Evolutionary conservation across 805 yeast species (phyloP), one percentile per base, ranked within the genome.

Genomic region (Cyberlindnera meyerae): DNA sequence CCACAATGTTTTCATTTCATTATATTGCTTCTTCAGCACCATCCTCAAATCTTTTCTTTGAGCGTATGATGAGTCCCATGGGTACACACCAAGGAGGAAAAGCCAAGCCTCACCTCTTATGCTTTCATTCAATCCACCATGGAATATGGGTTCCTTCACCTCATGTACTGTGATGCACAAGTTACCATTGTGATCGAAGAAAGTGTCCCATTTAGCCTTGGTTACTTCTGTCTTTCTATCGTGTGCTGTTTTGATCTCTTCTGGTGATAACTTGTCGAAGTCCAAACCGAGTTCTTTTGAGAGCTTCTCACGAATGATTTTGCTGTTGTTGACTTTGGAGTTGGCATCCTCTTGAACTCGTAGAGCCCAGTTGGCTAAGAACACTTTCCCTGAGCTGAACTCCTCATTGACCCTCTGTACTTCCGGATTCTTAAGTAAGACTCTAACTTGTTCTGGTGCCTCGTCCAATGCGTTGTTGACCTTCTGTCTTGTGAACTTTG

Each of bases 351-450:
- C 89, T 49, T 90, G 93, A 8, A 93, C 93, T 20, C 86, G 86
- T 49, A 86, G 72, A 0, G 97, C 97, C 97, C 97, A 93, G 63
- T 88, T 89, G 5, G 97, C 97, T 41, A 90, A 66, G 57, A 87
- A 90, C 4, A 88, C 82, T 36, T 89, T 73, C 0, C 97, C 97
- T 34, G 90, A 79, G 54, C 89, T 97, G 55, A 89, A 93, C 44
- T 90, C 97, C 45, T 86, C 84, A 40, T 93, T 85, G 18, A 90
- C 75, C 38, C 71, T 75, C 49, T 71, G 73, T 11, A 90, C 95
- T 50, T 86, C 95, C 0, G 96, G 93, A 45, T 80, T 79, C 38
- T 67, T 71, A 29, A 90, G 65, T 43, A 83, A 48, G 73, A 74
- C 17, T 71, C 31, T 32, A 4, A 43, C 57, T 2, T 72, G 66